Conservation (phyloP, 495 filamentous ascomycete species). For the Margaritispora aquatica region DNA sequence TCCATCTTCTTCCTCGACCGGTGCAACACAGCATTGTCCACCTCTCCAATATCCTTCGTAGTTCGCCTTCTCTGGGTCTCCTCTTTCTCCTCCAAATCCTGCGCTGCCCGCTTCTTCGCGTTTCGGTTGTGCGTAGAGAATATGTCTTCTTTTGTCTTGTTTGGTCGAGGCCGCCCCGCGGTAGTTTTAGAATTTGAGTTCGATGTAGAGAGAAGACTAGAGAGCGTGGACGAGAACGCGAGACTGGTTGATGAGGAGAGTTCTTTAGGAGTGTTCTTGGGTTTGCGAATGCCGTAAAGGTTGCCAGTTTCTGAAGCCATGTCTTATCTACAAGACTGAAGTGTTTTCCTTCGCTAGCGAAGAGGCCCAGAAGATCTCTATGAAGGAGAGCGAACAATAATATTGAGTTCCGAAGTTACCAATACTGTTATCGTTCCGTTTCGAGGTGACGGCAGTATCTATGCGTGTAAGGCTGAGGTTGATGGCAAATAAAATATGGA, state of each 20-base stretch:
- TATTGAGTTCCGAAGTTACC: no score
- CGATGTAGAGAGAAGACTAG: constrained; percentile 56
- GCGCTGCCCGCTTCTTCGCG: constrained; percentile 47
- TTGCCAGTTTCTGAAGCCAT: constrained; percentile 34
- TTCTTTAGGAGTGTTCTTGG: constrained; percentile 52
- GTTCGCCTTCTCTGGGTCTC: constrained; percentile 13
- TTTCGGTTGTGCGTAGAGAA: constrained; percentile 68
- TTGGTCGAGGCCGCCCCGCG: constrained; percentile 57
- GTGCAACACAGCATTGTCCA: constrained; percentile 23
- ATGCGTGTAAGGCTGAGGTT: neutral
- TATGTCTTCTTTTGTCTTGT: constrained; percentile 63
- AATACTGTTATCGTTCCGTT: no score
- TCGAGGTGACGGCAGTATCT: neutral
- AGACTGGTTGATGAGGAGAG: constrained; percentile 67
- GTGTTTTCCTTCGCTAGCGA: neutral
- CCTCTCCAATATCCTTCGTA: constrained; percentile 33
- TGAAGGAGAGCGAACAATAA: no score
- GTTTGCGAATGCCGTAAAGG: constrained; percentile 71
- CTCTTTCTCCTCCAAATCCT: constrained; percentile 32
- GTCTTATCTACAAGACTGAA: no score
- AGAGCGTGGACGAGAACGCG: constrained; percentile 72
- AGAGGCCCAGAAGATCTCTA: no score
- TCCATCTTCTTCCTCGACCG: constrained; percentile 75
- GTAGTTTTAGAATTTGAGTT: constrained; percentile 30
- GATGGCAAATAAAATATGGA: neutral